These are phyloP conservation scores for Mortierella sp. DNA, from an alignment of 371 early-diverging fungal species.

Conservation along the genomic window DNA sequence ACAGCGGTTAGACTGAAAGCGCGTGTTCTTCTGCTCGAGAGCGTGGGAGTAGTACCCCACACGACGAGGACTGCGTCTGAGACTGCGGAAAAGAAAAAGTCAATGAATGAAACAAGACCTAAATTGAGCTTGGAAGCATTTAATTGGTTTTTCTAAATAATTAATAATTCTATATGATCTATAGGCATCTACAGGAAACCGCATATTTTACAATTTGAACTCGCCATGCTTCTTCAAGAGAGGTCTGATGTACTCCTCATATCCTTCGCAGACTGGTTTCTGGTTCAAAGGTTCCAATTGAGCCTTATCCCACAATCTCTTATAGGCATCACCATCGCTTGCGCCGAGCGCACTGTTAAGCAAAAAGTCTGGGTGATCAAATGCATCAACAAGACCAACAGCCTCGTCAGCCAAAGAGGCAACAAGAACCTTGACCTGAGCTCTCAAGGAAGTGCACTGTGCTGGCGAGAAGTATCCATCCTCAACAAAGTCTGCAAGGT, in stretches of 20 bases:
- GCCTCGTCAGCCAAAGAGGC: slow-evolving; percentile 77
- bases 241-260: slow-evolving; percentile 70
- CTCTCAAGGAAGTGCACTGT: slow-evolving; percentile 66
- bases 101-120: too few species aligned
- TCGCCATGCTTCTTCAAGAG: slow-evolving; percentile 59
- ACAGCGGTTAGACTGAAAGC: too few species aligned
- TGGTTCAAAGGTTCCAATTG: slow-evolving; percentile 76
- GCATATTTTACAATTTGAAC: slow-evolving; percentile 43
- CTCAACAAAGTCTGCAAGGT: slow-evolving; percentile 73
- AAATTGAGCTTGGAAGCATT: too few species aligned
- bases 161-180: not conserved
- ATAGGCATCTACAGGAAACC: not conserved
- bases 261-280: slow-evolving; percentile 67
- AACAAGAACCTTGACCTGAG: slow-evolving; percentile 63
- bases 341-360: slow-evolving; percentile 85
- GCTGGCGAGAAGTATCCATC: slow-evolving; percentile 63
- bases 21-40: too few species aligned
- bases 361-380: slow-evolving; percentile 80
- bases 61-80: too few species aligned
- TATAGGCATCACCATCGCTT: slow-evolving; percentile 81
- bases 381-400: slow-evolving; percentile 81
- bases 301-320: slow-evolving; percentile 68
- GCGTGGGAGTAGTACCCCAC: too few species aligned
- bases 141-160: too few species aligned
- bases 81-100: too few species aligned